A percentile compares a stretch with the other conserved stretches of the same genome.
phyloP scores from a whole-genome alignment of 176 grass and related monocot genomes.

The Oryza coarctata region DNA sequence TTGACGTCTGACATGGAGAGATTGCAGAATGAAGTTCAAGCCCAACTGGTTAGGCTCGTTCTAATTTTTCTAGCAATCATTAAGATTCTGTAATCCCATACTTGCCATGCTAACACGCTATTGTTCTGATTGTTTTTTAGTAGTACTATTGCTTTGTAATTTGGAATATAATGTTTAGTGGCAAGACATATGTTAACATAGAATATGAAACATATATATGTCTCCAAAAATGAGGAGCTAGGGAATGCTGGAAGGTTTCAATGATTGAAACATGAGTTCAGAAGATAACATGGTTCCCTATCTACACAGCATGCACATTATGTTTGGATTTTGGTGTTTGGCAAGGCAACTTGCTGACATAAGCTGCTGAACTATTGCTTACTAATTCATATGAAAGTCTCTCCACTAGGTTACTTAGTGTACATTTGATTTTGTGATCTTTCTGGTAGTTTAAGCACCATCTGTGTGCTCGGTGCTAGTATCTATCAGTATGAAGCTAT shows the following conservation, averaged over 20 bases:
- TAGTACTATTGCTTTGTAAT: not conserved
- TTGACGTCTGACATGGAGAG: slow-evolving; percentile 91
- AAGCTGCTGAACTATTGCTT: not conserved
- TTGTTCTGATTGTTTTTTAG: not conserved
- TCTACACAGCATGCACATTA: not conserved
- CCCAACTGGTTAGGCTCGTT: slow-evolving; percentile 73
- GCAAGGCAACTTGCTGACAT: not conserved
- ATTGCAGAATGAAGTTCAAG: slow-evolving; percentile 85
- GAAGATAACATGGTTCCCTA: not conserved
- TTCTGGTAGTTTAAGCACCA: not conserved
- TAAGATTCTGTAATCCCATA: slow-evolving; percentile 11
- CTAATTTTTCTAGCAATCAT: slow-evolving; percentile 17
- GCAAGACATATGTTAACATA: not conserved
- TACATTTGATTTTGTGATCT: slow-evolving; percentile 8
- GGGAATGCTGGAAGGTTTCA: slow-evolving; percentile 1
- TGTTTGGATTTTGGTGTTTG: slow-evolving; percentile 16
- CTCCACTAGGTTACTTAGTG: not conserved
- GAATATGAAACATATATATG: not conserved
- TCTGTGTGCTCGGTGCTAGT: not conserved
- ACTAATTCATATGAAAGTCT: not conserved
- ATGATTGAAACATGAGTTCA: slow-evolving; percentile 3
- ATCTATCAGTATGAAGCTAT: not conserved
- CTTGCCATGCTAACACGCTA: not conserved
- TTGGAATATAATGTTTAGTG: not conserved
- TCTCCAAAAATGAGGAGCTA: not conserved